Base-by-base conservation (phyloP, 371 early-diverging fungal species). In the Phascolomyces articulosus region DNA sequence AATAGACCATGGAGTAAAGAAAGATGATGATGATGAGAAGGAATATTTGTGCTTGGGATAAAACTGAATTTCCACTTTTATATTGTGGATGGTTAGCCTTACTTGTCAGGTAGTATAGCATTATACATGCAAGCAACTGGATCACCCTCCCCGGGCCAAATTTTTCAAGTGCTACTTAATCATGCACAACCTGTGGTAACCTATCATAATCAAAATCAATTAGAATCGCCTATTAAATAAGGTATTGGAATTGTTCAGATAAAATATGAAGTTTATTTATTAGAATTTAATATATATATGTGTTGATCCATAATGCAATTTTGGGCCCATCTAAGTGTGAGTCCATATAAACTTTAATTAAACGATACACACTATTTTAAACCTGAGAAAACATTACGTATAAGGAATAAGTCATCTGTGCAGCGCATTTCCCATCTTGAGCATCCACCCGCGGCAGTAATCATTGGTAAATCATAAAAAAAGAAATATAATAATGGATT, bases 231-330 rank as follows among this genome's bases (percentile, higher is more conserved):
- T 15, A 40, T 55, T 18, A 60, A 48, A 31, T 65, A 69, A 58
- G 69, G 69, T 21, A 47, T 62, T 23, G 69, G 69, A 0, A 24
- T 69, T 18, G 58, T 69, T 18, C 69, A 69, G 58, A 65, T 69
- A 66, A 58, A 24, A 47, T 41, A 16, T 47, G 8, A 13, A n/a
- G n/a, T n/a, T n/a, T n/a, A n/a, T n/a, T n/a, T n/a, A n/a, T n/a
- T n/a, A n/a, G n/a, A n/a, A n/a, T n/a, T n/a, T n/a, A n/a, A n/a
- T n/a, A n/a, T n/a, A n/a, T n/a, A n/a, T n/a, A 41, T 63, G 11
- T 20, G 1, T 21, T 64, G 69, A 44, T 69, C 2, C 38, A 55
- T 24, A 41, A 64, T 54, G 48, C 69, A 23, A 65, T 69, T 24
- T 44, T 40, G 16, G 41, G 53, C 18, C 23, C 47, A 21, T 58